Evolutionary conservation across 2,329 filamentous ascomycete genomes (phyloP), one percentile per base, ranked within the genome.

Genomic region (Pestalotiopsis sp.): DNA sequence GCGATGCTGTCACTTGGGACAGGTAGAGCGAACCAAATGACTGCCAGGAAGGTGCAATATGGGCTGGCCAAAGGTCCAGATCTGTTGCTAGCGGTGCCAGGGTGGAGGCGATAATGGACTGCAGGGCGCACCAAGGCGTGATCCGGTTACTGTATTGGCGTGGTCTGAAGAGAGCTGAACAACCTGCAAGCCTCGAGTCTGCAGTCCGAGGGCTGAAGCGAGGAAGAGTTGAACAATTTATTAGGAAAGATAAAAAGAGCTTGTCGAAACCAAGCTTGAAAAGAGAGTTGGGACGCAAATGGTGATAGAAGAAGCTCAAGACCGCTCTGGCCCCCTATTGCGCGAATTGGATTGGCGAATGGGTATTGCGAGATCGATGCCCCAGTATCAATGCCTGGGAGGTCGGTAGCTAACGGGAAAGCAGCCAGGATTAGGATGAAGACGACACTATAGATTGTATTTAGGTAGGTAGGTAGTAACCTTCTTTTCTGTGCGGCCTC

Each of bases 71-170:
- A 25, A 38, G 39, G 61, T 49, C 59, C 59, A 62, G 59, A 64
- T 64, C 39, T n/a, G 12, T 25, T 14, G 41, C 61, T 64, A 64
- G 61, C 25, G 39, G 25, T 64, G 61, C 39, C 39, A 25, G 41
- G 39, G 61, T 64, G 61, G 61, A 62, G 38, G 17, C 25, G 39
- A 64, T 64, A 49, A 36, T 39, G 20, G 20, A 31, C 31, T 62
- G n/a, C 59, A 20, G 38, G n/a, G 31, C 59, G 31, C 59, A 62
- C 36, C 59, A 39, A 62, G 59, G 59, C 59, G 59, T 62, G 27
- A 39, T 59, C 57, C 57, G 57, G 57, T 59, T 17, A 36, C 23
- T 9, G 23, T 36, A 23, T 6, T 59, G 59, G 31, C 31, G 59
- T 36, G n/a, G 36, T 11, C 38, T 39, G 27, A 41, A 41, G 61